Evolutionary conservation across 2,329 filamentous ascomycete genomes (phyloP).

Genomic region (Penicillium janthinellum): DNA sequence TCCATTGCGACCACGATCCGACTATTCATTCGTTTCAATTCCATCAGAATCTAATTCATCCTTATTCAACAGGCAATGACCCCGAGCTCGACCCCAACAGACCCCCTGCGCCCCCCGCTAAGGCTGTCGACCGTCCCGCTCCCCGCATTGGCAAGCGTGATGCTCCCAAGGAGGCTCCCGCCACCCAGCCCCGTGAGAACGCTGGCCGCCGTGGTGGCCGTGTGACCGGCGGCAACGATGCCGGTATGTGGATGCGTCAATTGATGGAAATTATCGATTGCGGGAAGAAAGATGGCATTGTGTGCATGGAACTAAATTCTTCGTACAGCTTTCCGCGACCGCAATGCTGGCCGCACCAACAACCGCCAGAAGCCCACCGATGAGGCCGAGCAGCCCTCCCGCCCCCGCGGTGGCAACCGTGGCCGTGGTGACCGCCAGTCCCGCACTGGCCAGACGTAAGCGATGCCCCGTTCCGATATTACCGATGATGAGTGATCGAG

Average conservation of each 20-base stretch:
- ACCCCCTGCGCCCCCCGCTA: conserved; percentile 75
- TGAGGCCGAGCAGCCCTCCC: conserved; percentile 56
- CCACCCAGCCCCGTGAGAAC: conserved; percentile 47
- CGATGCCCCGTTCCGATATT: conserved; percentile 10
- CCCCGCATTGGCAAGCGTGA: conserved; percentile 84
- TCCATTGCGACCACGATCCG: conserved; percentile 12
- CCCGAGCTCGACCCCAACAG: conserved; percentile 73
- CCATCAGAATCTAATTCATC: conserved; percentile 32
- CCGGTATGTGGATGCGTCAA: conserved; percentile 64
- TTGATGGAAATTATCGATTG: background rate
- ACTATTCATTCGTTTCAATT: conserved; percentile 3
- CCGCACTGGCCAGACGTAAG: conserved; percentile 63
- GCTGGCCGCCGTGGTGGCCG: conserved; percentile 52
- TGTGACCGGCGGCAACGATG: conserved; percentile 72
- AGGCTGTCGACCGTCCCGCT: conserved; percentile 82
- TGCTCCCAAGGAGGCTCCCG: conserved; percentile 69
- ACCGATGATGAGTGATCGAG: background rate
- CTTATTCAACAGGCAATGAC: conserved; percentile 61
- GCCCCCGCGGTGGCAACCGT: conserved; percentile 40
- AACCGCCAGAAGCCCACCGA: conserved; percentile 82
- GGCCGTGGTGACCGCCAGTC: conserved; percentile 61
- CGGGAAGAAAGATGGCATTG: conserved; percentile 4
- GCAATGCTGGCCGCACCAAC: conserved; percentile 74
- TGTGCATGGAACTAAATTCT: conserved; percentile 9
- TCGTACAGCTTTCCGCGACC: conserved; percentile 80